These are phyloP conservation scores for Trichaptum fuscoviolaceum DNA, from an alignment of 768 basidiomycete genomes.

Conservation along the genomic window DNA sequence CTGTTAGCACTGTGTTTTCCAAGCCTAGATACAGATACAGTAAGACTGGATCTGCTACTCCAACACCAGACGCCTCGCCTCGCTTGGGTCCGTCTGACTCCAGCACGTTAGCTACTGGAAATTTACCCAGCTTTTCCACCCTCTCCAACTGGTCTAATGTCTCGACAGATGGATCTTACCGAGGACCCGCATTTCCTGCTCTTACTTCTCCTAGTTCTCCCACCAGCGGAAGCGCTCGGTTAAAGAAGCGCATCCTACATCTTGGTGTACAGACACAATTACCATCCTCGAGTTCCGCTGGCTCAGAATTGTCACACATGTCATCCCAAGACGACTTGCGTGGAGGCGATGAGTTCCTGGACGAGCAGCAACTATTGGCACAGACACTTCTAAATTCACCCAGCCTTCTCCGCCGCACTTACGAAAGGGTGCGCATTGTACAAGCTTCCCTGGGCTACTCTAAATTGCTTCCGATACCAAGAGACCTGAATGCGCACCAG, in stretches of 20 bases:
- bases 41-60: not conserved
- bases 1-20: not conserved
- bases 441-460: constrained; percentile 64
- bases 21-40: not conserved
- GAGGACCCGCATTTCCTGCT: not conserved
- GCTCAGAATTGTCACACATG: not conserved
- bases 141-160: constrained; percentile 27
- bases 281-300: not conserved
- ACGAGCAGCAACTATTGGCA: constrained; percentile 18
- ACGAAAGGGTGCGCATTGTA: constrained; percentile 54
- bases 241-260: not conserved
- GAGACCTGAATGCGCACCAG: not conserved
- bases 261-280: not conserved
- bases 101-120: not conserved
- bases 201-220: constrained; percentile 30
- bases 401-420: constrained; percentile 51
- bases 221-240: not conserved
- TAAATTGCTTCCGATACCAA: constrained; percentile 40
- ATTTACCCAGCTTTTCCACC: constrained; percentile 13
- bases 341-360: not conserved
- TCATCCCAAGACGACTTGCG: not conserved
- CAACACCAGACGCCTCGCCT: not conserved
- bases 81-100: not conserved
- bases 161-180: not conserved
- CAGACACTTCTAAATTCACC: constrained; percentile 44